Evolutionary conservation across 1,284 basidiomycete genomes (phyloP).

Genomic region (Apiotrichum gracile): DNA sequence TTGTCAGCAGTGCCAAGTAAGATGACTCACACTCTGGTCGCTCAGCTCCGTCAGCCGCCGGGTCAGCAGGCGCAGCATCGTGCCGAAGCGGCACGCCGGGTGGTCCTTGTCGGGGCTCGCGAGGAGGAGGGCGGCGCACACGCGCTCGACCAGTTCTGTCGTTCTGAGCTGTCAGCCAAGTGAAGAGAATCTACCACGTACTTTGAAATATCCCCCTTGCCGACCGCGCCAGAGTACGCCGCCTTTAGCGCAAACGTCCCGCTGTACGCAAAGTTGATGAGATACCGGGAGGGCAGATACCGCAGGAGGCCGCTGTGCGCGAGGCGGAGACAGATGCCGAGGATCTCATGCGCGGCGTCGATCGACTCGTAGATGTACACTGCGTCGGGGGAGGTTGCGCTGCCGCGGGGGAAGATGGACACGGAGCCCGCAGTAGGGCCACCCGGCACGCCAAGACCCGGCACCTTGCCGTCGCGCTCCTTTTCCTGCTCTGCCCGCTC

Average conservation of each 20-base stretch:
- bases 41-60: conserved; percentile 38
- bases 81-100: conserved; percentile 41
- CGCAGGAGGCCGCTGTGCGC: conserved; percentile 38
- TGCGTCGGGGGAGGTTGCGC: conserved; percentile 44
- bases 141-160: conserved; percentile 35
- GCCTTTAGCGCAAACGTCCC: conserved; percentile 43
- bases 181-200: conserved; percentile 10
- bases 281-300: conserved; percentile 40
- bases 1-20: neutral
- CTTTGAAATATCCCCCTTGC: conserved; percentile 29
- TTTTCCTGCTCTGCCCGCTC: conserved; percentile 34
- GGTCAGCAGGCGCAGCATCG: conserved; percentile 39
- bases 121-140: conserved; percentile 32
- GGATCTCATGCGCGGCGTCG: conserved; percentile 45
- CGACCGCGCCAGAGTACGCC: conserved; percentile 37
- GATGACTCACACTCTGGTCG: conserved; percentile 32
- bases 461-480: conserved; percentile 1
- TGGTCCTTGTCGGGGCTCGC: conserved; percentile 42
- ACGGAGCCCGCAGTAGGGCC: neutral
- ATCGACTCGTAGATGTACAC: conserved; percentile 46
- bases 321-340: conserved; percentile 40
- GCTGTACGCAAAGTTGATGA: conserved; percentile 44
- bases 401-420: conserved; percentile 34
- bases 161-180: conserved; percentile 22
- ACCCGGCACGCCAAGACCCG: conserved; percentile 18